Base-by-base conservation (phyloP, 345 rosid species). In the Theobroma cacao region DNA sequence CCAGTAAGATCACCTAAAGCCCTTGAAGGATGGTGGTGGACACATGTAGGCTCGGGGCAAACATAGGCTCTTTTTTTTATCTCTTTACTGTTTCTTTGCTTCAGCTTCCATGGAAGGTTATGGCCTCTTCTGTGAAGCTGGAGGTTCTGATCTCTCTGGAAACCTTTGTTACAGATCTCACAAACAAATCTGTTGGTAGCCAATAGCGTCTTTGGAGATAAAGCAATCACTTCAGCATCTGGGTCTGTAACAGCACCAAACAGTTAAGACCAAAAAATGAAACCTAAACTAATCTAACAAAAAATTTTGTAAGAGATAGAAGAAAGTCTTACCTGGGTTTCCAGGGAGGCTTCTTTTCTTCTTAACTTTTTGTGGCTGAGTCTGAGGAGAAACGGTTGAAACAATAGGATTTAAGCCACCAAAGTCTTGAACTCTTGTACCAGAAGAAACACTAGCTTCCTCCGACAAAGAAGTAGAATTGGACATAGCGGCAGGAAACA, bases 1-100 rank as follows among this genome's bases (percentile, higher is more conserved):
- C 98, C 98, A 26, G 98, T 95, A 73, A 95, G 95, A 81, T 95
- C 98, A 45, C 98, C 98, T 4, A 95, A 84, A 53, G 98, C 98
- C 81, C 98, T 87, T 38, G 97, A 89, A 33, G 98, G 97, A 75
- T 95, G 94, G 75, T 95, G 97, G 80, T 95, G 98, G 77, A 95
- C 95, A 74, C 98, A 95, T 36, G 82, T 74, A 0, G 91, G 85
- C 81, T 95, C 98, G 2, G 98, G 98, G 77, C 94, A 90, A 48
- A 90, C 94, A 71, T 90, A 90, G 2, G 88, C 92, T 85, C 84
- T 91, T 90, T 90, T 90, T 74, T 77, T 91, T 1, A 81, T 81
- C 50, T 88, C 94, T 75, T 88, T 83, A 80, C 36, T 82, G 85
- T 75, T 89, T 74, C 91, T 91, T 81, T 90, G 97, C 79, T 94